A percentile compares a stretch with the other conserved stretches of the same genome.
These are phyloP conservation scores for Dimocarpus longan DNA, from an alignment of 345 rosid species.

Conservation along the genomic window DNA sequence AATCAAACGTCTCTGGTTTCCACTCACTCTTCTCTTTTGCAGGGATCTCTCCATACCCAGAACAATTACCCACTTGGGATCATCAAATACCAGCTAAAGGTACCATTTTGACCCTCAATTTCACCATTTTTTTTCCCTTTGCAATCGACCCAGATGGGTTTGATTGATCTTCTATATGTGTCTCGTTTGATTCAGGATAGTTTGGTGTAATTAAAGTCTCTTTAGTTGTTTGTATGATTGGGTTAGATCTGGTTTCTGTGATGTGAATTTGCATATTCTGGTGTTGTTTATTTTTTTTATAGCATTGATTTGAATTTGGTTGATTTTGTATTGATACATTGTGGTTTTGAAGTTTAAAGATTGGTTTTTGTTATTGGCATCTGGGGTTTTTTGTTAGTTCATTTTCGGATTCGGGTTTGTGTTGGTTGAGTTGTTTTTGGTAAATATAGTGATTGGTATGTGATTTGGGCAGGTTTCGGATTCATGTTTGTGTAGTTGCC, in stretches of 20 bases:
- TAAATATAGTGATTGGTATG: background rate
- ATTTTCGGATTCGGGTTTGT: background rate
- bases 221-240: background rate
- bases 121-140: background rate
- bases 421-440: background rate
- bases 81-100: background rate
- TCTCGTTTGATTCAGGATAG: constrained; percentile 7
- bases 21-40: background rate
- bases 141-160: constrained; percentile 10
- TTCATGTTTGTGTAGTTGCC: constrained; percentile 10
- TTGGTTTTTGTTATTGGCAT: background rate
- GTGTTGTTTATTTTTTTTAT: background rate
- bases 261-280: background rate
- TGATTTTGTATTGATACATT: background rate
- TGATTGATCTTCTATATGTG: background rate
- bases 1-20: constrained; percentile 1
- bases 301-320: background rate
- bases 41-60: constrained; percentile 12
- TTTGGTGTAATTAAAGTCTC: background rate
- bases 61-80: background rate
- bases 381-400: background rate
- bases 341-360: background rate
- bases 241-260: constrained; percentile 17
- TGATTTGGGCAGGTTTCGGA: constrained; percentile 11
- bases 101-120: background rate